phyloP scores from a whole-genome alignment of 169 alveolate species.

The Amoebophrya sp. region DNA sequence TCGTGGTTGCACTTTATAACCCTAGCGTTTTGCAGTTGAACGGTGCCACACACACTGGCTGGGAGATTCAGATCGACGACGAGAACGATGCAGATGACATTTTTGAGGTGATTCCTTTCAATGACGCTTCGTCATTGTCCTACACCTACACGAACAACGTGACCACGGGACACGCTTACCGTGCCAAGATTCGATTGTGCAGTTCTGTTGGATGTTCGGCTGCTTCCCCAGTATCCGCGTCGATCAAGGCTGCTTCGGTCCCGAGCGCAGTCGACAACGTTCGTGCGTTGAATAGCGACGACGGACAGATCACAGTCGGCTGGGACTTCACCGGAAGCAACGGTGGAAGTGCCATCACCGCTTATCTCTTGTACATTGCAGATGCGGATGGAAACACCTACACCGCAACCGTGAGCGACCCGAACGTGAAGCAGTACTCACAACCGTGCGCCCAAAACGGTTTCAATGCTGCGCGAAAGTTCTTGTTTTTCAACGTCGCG shows the following conservation, averaged over 20 bases:
- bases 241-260: constrained; percentile 25
- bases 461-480: neutral
- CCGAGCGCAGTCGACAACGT: constrained; percentile 25
- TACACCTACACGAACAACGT: neutral
- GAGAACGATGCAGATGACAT: constrained; percentile 25
- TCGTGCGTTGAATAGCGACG: neutral
- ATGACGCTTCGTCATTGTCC: constrained; percentile 24
- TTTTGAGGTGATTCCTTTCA: neutral
- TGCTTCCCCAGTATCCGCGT: neutral
- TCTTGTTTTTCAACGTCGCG: neutral
- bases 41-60: constrained; percentile 31
- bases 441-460: constrained; percentile 18
- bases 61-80: constrained; percentile 31
- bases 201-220: constrained; percentile 31
- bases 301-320: constrained; percentile 16
- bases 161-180: constrained; percentile 29
- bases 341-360: constrained; percentile 25
- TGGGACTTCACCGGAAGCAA: constrained; percentile 30
- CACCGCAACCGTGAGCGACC: neutral
- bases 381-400: neutral
- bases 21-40: constrained; percentile 3
- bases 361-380: constrained; percentile 13
- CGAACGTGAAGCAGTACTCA: constrained; percentile 9
- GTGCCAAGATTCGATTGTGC: constrained; percentile 26
- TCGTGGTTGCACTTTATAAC: neutral